phyloP scores from a whole-genome alignment of 495 filamentous ascomycete species.

The Aspergillus sclerotiicarbonarius region DNA sequence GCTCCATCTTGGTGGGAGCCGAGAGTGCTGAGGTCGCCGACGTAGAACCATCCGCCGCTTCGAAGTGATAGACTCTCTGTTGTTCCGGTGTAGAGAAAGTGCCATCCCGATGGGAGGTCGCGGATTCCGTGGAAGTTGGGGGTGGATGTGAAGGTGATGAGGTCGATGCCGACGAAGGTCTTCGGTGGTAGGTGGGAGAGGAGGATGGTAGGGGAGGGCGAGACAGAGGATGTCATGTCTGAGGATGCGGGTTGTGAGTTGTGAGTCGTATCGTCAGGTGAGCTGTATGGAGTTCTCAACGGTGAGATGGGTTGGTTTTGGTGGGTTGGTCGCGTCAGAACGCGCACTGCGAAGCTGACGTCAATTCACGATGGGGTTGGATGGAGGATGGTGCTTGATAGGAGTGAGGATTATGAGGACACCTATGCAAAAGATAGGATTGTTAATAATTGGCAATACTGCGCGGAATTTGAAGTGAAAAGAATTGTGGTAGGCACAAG shows the following conservation, averaged over 20 bases:
- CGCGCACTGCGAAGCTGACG: neutral
- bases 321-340: neutral
- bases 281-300: neutral
- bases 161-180: conserved; percentile 52
- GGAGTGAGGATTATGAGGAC: neutral
- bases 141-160: conserved; percentile 54
- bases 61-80: conserved; percentile 56
- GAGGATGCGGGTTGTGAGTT: conserved; percentile 24
- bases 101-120: conserved; percentile 55
- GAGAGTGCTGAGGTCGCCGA: conserved; percentile 33
- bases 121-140: conserved; percentile 59
- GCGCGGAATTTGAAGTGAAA: neutral
- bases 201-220: conserved; percentile 46
- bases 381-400: neutral
- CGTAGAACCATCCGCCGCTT: conserved; percentile 61
- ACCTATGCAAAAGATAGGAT: neutral
- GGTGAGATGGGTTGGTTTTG: too few species aligned
- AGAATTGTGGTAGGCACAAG: neutral
- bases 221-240: conserved; percentile 23
- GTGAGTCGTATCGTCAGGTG: neutral
- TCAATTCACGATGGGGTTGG: neutral
- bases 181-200: conserved; percentile 47
- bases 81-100: conserved; percentile 61
- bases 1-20: conserved; percentile 12
- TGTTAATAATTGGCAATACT: neutral